Base-by-base conservation (phyloP, 2,329 filamentous ascomycete genomes). In the Lojkania enalia region DNA sequence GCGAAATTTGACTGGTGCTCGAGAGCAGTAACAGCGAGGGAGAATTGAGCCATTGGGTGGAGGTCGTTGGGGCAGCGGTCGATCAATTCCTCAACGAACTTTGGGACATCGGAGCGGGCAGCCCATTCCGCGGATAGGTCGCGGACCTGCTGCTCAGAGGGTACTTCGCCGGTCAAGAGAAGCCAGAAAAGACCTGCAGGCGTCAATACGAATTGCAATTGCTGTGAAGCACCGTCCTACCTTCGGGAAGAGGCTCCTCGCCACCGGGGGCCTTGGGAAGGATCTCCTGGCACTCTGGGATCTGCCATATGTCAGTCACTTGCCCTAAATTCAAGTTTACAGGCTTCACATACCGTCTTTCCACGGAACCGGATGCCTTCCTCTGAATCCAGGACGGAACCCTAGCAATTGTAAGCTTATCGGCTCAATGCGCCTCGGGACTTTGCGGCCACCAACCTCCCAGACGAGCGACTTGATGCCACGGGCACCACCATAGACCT, bases 11-110 rank as follows among this genome's bases (percentile, higher is more conserved):
- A 97, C 74, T 95, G 92, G 77, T 96, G 91, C 85, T 99, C 94
- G 70, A 99, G 91, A 70, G 94, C 94, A 63, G 88, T 96, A 67
- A 99, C 90, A 68, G 94, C 94, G 67, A 99, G 81, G 49, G 94
- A 97, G 83, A 99, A 95, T 80, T 99, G 94, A 54, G 94, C 92
- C 94, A 99, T 99, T 74, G 94, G 94, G 85, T 99, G 94, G 63
- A 99, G 89, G 76, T 95, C 90, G 79, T 82, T 94, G 65, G 94
- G 94, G 88, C 92, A 97, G 81, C 94, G 90, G 85, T 99, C 94
- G 78, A 99, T 96, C 73, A 99, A 87, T 81, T 99, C 94, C 82
- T 96, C 91, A 70, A 99, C 84, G 78, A 95, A 97, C 80, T 95
- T 95, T 78, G 94, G 94, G 61, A 99, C 79, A 69, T 95, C 90